Evolutionary conservation across 169 alveolate genomes (phyloP).

Genomic region (Plasmodium vinckei): DNA sequence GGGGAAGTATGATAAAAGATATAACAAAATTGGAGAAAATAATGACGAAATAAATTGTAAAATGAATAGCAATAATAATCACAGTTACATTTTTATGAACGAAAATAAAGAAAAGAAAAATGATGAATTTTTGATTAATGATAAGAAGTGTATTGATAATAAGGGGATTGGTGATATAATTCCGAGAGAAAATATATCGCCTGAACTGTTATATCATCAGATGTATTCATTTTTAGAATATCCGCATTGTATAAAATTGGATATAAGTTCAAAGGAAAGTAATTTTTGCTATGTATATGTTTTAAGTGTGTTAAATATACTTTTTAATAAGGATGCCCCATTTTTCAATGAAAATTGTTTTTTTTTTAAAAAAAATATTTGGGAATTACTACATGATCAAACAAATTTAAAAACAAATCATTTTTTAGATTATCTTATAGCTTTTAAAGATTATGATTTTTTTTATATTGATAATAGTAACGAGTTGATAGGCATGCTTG

Average conservation of each 20-base stretch:
- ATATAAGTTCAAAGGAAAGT: constrained; percentile 21
- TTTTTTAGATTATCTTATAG: constrained; percentile 40
- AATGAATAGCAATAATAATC: not conserved
- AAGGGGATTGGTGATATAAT: not conserved
- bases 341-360: constrained; percentile 59
- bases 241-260: constrained; percentile 48
- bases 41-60: not conserved
- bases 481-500: constrained; percentile 16
- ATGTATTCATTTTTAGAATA: constrained; percentile 50
- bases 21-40: not conserved
- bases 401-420: constrained; percentile 34
- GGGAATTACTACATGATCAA: constrained; percentile 56
- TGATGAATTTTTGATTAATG: not conserved
- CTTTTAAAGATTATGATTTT: constrained; percentile 36
- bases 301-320: constrained; percentile 20
- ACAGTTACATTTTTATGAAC: too few species aligned
- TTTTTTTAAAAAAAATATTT: constrained; percentile 44
- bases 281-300: constrained; percentile 29
- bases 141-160: constrained; percentile 6
- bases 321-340: constrained; percentile 34
- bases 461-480: constrained; percentile 16
- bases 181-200: constrained; percentile 20
- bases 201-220: constrained; percentile 33
- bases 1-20: too few species aligned
- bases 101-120: too few species aligned